Evolutionary conservation across 768 basidiomycete species (phyloP).

Genomic region (Mycena epipterygia): DNA sequence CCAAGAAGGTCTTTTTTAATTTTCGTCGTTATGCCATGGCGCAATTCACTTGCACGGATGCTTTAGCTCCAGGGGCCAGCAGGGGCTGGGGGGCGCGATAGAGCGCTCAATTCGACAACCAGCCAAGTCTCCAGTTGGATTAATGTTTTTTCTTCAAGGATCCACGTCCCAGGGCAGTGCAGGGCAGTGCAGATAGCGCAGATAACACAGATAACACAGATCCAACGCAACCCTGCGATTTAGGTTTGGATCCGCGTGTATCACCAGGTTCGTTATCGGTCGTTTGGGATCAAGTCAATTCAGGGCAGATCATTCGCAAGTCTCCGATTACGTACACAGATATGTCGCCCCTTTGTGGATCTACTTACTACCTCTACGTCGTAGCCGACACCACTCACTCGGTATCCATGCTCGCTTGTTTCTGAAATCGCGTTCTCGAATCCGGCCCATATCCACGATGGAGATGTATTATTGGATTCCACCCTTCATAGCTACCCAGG

Average conservation of each 20-base stretch:
- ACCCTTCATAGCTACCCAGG: slow-evolving; percentile 23
- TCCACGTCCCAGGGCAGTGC: neutral
- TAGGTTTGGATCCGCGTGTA: slow-evolving; percentile 28
- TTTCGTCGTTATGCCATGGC: slow-evolving; percentile 30
- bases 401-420: slow-evolving; percentile 24
- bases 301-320: slow-evolving; percentile 25
- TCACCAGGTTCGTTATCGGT: slow-evolving; percentile 2
- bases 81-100: too few species aligned
- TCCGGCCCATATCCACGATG: slow-evolving; percentile 8
- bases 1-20: neutral
- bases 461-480: slow-evolving; percentile 13
- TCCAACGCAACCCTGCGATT: neutral
- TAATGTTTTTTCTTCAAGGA: neutral
- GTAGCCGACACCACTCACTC: neutral
- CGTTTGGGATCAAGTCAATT: slow-evolving; percentile 6
- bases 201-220: too few species aligned
- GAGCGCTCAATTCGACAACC: neutral
- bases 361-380: slow-evolving; percentile 8
- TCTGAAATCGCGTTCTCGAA: slow-evolving; percentile 10
- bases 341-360: neutral
- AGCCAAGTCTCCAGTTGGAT: neutral
- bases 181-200: too few species aligned
- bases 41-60: too few species aligned
- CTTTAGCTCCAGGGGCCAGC: too few species aligned
- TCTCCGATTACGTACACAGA: slow-evolving; percentile 18